A percentile compares a stretch with the other conserved stretches of the same genome.
phyloP scores from a whole-genome alignment of 2,329 filamentous ascomycete species.

The Penicillium sp. region DNA sequence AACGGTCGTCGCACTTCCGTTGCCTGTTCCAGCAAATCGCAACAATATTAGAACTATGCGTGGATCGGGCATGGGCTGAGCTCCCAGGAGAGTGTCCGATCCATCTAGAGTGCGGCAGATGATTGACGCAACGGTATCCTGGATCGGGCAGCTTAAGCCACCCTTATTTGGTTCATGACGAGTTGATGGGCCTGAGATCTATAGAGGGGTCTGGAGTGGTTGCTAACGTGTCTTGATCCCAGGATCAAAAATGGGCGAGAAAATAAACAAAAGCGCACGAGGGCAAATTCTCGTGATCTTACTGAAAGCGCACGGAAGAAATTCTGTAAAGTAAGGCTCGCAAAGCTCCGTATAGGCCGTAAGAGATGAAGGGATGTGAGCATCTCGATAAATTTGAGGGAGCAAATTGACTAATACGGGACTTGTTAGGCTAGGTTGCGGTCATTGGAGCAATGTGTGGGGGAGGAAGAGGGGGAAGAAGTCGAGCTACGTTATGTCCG shows the following conservation, averaged over 20 bases:
- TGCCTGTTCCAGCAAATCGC: too few relatives aligned
- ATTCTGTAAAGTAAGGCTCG: not conserved
- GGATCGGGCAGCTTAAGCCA: not conserved
- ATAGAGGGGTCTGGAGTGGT: not conserved
- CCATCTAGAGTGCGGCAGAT: not conserved
- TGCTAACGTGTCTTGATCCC: not conserved
- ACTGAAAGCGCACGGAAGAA: not conserved
- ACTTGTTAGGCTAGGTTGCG: not conserved
- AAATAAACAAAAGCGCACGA: not conserved
- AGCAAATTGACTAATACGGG: not conserved
- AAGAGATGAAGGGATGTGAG: not conserved
- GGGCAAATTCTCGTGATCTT: not conserved
- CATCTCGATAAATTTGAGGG: not conserved
- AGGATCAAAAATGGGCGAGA: not conserved
- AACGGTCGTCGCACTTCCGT: too few relatives aligned
- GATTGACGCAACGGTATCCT: not conserved
- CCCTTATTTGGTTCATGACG: not conserved
- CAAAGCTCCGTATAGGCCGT: not conserved
- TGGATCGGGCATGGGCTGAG: not conserved
- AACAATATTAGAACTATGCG: too few relatives aligned
- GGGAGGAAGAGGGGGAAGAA: not conserved
- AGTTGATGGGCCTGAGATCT: not conserved
- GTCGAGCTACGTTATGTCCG: not conserved
- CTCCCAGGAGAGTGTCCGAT: not conserved
- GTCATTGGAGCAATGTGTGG: not conserved